Base-by-base conservation (phyloP, 2,329 filamentous ascomycete species). In the Elsinoe fawcettii region DNA sequence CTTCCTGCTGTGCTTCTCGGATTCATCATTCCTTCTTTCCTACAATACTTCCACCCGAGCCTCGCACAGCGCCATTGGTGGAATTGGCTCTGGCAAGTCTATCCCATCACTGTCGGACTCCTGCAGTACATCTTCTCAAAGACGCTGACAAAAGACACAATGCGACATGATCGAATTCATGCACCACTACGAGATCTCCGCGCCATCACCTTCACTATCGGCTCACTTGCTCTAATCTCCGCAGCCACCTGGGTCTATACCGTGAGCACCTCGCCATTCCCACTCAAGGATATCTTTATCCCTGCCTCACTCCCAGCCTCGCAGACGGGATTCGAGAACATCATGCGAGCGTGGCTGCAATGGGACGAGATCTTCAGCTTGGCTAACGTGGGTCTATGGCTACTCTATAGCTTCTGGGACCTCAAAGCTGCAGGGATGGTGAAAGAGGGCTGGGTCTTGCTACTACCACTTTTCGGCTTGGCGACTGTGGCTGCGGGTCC, bases 401-500 rank as follows among this genome's bases (percentile, higher is more conserved):
- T 65, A 1, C 37, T 64, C 20, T 61, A 71, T 47, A 63, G 64
- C 18, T 66, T 72, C 56, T 58, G 59, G 32, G 70, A 74, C 57
- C 59, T 72, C 43, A 72, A 70, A 58, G 61, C 51, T 16, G 66
- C 64, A 0, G 62, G 66, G 1, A 72, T 69, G 61, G 49, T 67
- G 0, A 49, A 51, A 9, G 43, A 58, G 6, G 59, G 61, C 11
- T 71, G 64, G 67, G 34, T 32, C 2, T 63, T 49, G 12, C 60
- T 70, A 20, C 1, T 68, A 3, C 59, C 56, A 1, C 20, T 62
- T 9, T 61, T 63, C 32, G 51, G 60, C 2, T 51, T 39, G 1
- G 59, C 54, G 14, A 63, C 64, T 5, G 7, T 66, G 2, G 55
- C 66, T 20, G 49, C 60, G 20, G 70, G 70, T 1, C 67, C 69